These are phyloP conservation scores for Dissophora ornata DNA, from an alignment of 192 early-diverging fungal species.

Conservation along the genomic window DNA sequence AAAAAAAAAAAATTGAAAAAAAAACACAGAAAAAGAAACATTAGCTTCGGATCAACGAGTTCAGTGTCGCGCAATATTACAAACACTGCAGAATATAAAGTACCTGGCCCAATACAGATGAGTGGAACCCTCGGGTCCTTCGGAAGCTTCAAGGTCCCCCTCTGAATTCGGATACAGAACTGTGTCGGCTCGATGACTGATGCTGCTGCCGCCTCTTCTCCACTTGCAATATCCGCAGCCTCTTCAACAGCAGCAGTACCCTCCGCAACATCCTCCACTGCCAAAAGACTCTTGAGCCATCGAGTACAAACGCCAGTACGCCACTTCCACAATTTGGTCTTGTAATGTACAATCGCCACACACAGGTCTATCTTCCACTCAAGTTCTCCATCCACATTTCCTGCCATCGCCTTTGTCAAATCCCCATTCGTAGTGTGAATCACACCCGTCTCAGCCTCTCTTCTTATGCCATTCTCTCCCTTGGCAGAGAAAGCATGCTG, in stretches of 20 bases:
- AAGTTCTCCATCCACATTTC: slow-evolving; percentile 24
- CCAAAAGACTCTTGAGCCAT: slow-evolving; percentile 62
- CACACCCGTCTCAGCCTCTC: background rate
- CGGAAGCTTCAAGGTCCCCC: slow-evolving; percentile 77
- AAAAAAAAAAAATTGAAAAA: slow-evolving; percentile 3
- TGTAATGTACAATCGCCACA: slow-evolving; percentile 89
- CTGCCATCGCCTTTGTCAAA: background rate
- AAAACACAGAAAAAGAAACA: background rate
- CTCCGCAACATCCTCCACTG: background rate
- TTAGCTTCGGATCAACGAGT: too few relatives aligned
- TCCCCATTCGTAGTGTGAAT: slow-evolving; percentile 29
- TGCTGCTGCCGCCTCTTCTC: background rate
- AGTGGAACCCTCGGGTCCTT: slow-evolving; percentile 64
- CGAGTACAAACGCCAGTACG: slow-evolving; percentile 87
- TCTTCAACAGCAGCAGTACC: background rate
- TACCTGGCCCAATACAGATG: slow-evolving; percentile 87
- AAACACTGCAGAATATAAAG: background rate
- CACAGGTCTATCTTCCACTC: slow-evolving; percentile 73
- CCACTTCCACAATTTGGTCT: slow-evolving; percentile 77
- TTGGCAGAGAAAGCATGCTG: too few relatives aligned
- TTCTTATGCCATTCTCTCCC: too few relatives aligned
- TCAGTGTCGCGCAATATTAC: background rate
- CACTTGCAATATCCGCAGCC: background rate
- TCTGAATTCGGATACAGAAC: slow-evolving; percentile 61
- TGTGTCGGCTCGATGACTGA: slow-evolving; percentile 24